Percentiles rank a stretch among this genome's conserved stretches.
Conservation (phyloP, 345 rosid species). For the Capsella bursapastoris region DNA sequence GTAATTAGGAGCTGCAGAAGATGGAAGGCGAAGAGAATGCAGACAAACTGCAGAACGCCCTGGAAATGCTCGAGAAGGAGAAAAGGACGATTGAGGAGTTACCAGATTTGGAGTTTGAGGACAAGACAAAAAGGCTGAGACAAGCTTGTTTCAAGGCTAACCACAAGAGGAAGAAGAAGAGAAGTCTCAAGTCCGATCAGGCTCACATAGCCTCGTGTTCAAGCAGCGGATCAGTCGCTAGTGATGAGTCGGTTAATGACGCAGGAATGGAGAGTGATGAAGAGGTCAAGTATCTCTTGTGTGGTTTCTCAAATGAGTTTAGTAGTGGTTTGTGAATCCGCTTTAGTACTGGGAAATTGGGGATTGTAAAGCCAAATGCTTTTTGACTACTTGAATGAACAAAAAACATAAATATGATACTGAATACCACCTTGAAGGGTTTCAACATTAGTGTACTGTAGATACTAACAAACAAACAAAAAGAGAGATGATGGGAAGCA, state of each 20-base stretch:
- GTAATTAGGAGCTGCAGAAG: conserved; percentile 45
- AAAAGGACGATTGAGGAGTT: conserved; percentile 60
- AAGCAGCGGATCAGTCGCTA: conserved; percentile 33
- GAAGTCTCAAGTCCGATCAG: conserved; percentile 26
- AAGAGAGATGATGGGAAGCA: neutral
- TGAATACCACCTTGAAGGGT: neutral
- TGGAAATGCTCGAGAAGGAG: conserved; percentile 66
- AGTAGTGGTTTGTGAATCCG: conserved; percentile 22
- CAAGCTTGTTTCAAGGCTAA: conserved; percentile 93
- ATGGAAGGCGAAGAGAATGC: conserved; percentile 46
- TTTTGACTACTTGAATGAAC: conserved; percentile 35
- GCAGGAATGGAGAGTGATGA: conserved; percentile 42
- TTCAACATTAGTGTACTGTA: conserved; percentile 15
- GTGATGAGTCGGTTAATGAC: conserved; percentile 15
- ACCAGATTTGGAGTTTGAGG: conserved; percentile 68
- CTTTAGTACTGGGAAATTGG: neutral
- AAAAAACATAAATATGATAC: conserved; percentile 34
- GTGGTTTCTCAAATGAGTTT: conserved; percentile 36
- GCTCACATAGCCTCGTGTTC: conserved; percentile 10
- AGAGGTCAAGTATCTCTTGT: conserved; percentile 41
- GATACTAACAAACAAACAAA: neutral
- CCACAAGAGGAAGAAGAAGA: conserved; percentile 77
- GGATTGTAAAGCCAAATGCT: conserved; percentile 42
- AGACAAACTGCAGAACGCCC: conserved; percentile 46
- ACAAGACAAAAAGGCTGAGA: conserved; percentile 70